Evolutionary conservation across 176 grass and related monocot genomes (phyloP).

Genomic region (Carex cristatella): DNA sequence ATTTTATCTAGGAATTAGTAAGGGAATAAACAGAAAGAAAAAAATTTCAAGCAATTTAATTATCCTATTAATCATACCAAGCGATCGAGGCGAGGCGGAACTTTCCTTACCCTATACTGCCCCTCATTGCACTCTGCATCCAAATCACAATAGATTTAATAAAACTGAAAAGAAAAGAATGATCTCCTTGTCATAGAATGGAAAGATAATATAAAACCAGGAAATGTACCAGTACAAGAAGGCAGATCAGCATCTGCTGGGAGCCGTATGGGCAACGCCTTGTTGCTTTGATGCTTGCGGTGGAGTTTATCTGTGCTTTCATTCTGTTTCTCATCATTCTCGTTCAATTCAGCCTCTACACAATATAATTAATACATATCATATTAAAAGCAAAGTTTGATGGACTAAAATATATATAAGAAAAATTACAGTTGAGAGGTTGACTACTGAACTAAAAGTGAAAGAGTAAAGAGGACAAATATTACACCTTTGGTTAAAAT

Average conservation of each 20-base stretch:
- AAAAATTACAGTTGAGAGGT: neutral
- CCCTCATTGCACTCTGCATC: slow-evolving; percentile 73
- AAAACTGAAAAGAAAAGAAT: neutral
- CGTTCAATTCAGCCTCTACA: slow-evolving; percentile 52
- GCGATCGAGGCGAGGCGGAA: slow-evolving; percentile 47
- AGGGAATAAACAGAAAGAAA: neutral
- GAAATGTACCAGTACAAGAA: slow-evolving; percentile 64
- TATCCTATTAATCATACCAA: slow-evolving; percentile 24
- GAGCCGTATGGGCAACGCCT: slow-evolving; percentile 48
- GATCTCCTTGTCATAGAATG: neutral
- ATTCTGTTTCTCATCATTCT: slow-evolving; percentile 15
- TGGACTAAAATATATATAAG: neutral
- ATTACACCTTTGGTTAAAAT: slow-evolving; percentile 62
- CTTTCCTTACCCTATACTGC: slow-evolving; percentile 46
- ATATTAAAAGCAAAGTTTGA: neutral
- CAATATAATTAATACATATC: neutral
- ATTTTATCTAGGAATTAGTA: neutral
- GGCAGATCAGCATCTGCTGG: slow-evolving; percentile 90
- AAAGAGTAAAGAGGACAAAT: neutral
- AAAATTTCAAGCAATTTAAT: neutral
- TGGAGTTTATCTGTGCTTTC: slow-evolving; percentile 14
- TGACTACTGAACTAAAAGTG: neutral
- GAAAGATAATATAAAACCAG: neutral
- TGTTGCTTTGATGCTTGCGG: slow-evolving; percentile 37
- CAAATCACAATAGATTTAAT: neutral